Base-by-base conservation (phyloP, 202 grass and related monocot genomes). In the Sporobolus alterniflorus region DNA sequence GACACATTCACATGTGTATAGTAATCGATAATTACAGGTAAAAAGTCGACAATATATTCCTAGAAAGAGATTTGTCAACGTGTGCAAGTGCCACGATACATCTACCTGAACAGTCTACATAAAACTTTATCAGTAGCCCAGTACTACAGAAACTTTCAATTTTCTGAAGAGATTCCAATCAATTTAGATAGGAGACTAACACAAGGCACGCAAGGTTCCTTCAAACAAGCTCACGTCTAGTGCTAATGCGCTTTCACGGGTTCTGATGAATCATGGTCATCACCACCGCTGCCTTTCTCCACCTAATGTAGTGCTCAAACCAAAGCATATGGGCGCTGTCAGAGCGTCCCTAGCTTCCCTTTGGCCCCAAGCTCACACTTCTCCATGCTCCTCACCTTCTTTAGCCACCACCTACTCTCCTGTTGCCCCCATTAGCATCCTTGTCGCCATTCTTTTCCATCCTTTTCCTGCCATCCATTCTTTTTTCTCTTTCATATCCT, bases 341-440 rank as follows among this genome's bases (percentile, higher is more conserved):
- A 90, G 88, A 76, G 70, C 22, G 44, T 24, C 13, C 65, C 67
- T 62, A 62, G 57, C 57, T 90, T 90, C 78, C 80, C 75, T 87
- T 87, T 75, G 79, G 84, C 74, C 74, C 79, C 88, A 90, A 87
- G 84, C 79, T 87, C 88, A 90, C 84, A 87, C 79, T 74, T 90
- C 74, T 90, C 84, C 88, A 87, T 83, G 64, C 54, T 76, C 63
- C 85, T 42, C 16, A 21, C 64, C 42, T 14, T 82, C 36, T 64
- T 87, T 87, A 82, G 29, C 74, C 73, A 78, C 78, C 83, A 44
- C 82, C 78, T 86, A 63, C 60, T 63, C 28, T 63, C 59, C 67
- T 86, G 73, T 82, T 82, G 88, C 88, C 54, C 42, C 63, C 83
- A 83, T 83, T 79, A 52, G 61, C 78, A 55, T 64, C 62, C 83